These are phyloP conservation scores for Pythium scleroteichum DNA, from an alignment of 352 stramenopile species.

Conservation along the genomic window DNA sequence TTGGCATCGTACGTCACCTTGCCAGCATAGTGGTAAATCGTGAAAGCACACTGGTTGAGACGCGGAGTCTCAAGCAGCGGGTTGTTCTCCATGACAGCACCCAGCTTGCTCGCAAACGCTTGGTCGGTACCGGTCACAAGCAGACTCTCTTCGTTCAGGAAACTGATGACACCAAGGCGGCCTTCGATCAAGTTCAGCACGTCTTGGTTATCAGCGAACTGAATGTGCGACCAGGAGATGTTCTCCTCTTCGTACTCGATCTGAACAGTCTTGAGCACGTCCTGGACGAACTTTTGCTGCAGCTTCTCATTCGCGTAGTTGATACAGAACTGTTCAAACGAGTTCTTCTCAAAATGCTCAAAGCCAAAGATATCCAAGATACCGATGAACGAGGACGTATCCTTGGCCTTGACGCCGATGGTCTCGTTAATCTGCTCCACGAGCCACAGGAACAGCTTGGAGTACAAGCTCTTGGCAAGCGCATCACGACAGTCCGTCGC, in stretches of 20 bases:
- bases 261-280: slow-evolving; percentile 93
- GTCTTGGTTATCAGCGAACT: slow-evolving; percentile 90
- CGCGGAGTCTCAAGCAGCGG: slow-evolving; percentile 80
- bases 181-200: slow-evolving; percentile 91
- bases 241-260: slow-evolving; percentile 91
- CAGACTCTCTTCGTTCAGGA: slow-evolving; percentile 90
- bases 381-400: slow-evolving; percentile 81
- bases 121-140: slow-evolving; percentile 81
- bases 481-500: slow-evolving; percentile 90
- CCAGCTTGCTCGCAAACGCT: slow-evolving; percentile 88
- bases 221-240: slow-evolving; percentile 90
- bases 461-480: slow-evolving; percentile 94
- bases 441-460: slow-evolving; percentile 95
- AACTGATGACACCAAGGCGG: slow-evolving; percentile 83
- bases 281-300: slow-evolving; percentile 90
- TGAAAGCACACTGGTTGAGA: slow-evolving; percentile 82
- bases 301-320: slow-evolving; percentile 93
- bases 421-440: slow-evolving; percentile 94
- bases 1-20: slow-evolving; percentile 85
- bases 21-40: slow-evolving; percentile 84
- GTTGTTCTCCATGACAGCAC: slow-evolving; percentile 89
- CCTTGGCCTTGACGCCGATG: slow-evolving; percentile 66
- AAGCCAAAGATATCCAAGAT: slow-evolving; percentile 95
- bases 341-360: slow-evolving; percentile 91
- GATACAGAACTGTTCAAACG: slow-evolving; percentile 93